A percentile compares a stretch with the other conserved stretches of the same genome.
These are phyloP conservation scores for Arthrobotrys sphaeroides DNA, from an alignment of 2,329 filamentous ascomycete species.

Conservation along the genomic window DNA sequence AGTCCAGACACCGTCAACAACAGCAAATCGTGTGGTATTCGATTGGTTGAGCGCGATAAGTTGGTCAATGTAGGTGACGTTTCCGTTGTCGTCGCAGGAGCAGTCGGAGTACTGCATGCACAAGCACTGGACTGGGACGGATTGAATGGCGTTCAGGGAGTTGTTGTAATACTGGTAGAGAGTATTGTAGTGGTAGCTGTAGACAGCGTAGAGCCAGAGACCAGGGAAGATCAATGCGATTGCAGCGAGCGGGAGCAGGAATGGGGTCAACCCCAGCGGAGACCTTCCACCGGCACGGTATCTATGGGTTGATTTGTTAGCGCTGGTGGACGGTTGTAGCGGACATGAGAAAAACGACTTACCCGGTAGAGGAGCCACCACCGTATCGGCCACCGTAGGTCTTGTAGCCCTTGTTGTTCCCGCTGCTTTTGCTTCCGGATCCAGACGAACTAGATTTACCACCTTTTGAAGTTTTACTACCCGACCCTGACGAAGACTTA, in stretches of 20 bases:
- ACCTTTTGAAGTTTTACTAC: conserved; percentile 23
- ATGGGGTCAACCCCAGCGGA: conserved; percentile 66
- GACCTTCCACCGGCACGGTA: conserved; percentile 68
- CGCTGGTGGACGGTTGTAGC: conserved; percentile 64
- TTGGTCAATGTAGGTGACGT: conserved; percentile 69
- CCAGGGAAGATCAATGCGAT: conserved; percentile 71
- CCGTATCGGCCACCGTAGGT: conserved; percentile 58
- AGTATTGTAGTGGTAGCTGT: conserved; percentile 69
- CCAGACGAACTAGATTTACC: conserved; percentile 25
- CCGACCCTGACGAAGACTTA: conserved; percentile 22
- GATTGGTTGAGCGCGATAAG: conserved; percentile 70
- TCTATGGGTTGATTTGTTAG: conserved; percentile 71
- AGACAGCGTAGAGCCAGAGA: conserved; percentile 72
- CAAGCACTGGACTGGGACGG: conserved; percentile 70
- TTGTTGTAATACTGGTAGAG: conserved; percentile 68
- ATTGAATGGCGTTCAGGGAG: conserved; percentile 66
- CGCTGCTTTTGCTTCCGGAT: conserved; percentile 34
- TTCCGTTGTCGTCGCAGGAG: conserved; percentile 74
- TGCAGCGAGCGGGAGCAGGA: conserved; percentile 66
- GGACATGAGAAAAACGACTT: conserved; percentile 62
- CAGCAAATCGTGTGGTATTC: conserved; percentile 69
- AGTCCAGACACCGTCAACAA: conserved; percentile 69
- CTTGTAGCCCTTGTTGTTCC: conserved; percentile 55
- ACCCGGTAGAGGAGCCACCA: conserved; percentile 57
- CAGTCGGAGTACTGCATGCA: conserved; percentile 70